phyloP scores from a whole-genome alignment of 2,329 filamentous ascomycete species.

The Coccinonectria pachysandricola region DNA sequence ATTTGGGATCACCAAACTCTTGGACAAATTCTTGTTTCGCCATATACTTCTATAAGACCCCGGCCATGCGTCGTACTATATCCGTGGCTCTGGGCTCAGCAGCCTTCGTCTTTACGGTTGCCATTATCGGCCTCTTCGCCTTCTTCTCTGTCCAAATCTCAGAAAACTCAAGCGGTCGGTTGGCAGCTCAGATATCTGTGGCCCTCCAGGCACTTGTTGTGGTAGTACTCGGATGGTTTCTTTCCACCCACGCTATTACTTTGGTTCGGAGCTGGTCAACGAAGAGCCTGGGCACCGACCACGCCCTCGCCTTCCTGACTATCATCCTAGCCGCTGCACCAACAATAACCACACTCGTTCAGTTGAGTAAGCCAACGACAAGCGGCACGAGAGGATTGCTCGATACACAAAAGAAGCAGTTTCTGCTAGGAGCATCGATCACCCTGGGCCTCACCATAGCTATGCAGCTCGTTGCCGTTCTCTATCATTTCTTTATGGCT shows the following conservation, averaged over 20 bases:
- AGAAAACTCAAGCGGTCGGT: slow-evolving; percentile 12
- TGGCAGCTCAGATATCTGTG: slow-evolving; percentile 18
- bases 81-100: slow-evolving; percentile 11
- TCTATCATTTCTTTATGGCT: slow-evolving; percentile 31
- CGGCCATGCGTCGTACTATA: slow-evolving; percentile 11
- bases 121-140: slow-evolving; percentile 11
- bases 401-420: slow-evolving; percentile 15
- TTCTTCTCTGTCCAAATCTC: slow-evolving; percentile 12
- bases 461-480: slow-evolving; percentile 38
- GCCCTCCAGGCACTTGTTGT: slow-evolving; percentile 20
- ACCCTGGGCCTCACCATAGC: slow-evolving; percentile 35
- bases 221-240: slow-evolving; percentile 18
- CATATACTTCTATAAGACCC: too few species aligned
- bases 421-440: slow-evolving; percentile 35
- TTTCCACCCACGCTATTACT: slow-evolving; percentile 22
- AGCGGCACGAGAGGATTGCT: slow-evolving; percentile 6
- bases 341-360: slow-evolving; percentile 34
- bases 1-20: too few species aligned
- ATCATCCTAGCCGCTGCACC: slow-evolving; percentile 35
- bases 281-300: slow-evolving; percentile 15
- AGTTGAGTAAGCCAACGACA: slow-evolving; percentile 20
- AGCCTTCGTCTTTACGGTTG: slow-evolving; percentile 13
- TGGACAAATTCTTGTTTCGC: too few species aligned
- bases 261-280: slow-evolving; percentile 15
- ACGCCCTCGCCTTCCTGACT: slow-evolving; percentile 24